Evolutionary conservation across 805 yeast species (phyloP).

Genomic region (Yarrowia alimentaria): DNA sequence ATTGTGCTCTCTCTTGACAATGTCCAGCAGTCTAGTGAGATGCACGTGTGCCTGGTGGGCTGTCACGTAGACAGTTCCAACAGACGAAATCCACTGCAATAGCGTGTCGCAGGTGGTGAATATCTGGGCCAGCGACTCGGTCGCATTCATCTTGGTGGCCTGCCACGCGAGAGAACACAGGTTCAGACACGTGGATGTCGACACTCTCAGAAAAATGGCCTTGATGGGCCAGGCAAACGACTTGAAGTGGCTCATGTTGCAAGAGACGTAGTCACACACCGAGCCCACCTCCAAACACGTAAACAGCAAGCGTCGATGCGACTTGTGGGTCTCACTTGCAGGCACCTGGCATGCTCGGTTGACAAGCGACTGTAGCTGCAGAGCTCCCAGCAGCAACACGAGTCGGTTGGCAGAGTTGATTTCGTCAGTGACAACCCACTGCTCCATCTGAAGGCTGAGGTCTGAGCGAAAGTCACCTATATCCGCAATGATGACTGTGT

Average conservation of each 20-base stretch:
- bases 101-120: slow-evolving; percentile 12
- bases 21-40: slow-evolving; percentile 1
- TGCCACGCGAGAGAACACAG: slow-evolving; percentile 16
- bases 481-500: neutral
- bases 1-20: slow-evolving; percentile 13
- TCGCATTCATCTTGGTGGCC: slow-evolving; percentile 6
- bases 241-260: slow-evolving; percentile 23
- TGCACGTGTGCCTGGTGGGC: slow-evolving; percentile 9
- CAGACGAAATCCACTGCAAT: slow-evolving; percentile 5
- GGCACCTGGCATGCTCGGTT: slow-evolving; percentile 10
- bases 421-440: slow-evolving; percentile 18
- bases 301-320: slow-evolving; percentile 5
- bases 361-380: neutral
- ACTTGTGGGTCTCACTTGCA: neutral
- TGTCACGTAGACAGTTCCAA: slow-evolving; percentile 13
- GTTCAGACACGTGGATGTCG: slow-evolving; percentile 4
- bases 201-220: slow-evolving; percentile 8
- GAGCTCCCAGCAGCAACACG: slow-evolving; percentile 2
- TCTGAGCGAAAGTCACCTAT: slow-evolving; percentile 5
- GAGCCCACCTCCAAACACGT: slow-evolving; percentile 7
- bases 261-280: slow-evolving; percentile 8
- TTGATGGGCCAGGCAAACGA: slow-evolving; percentile 21
- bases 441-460: slow-evolving; percentile 15
- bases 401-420: slow-evolving; percentile 9
- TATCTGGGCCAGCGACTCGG: slow-evolving; percentile 9